Base-by-base conservation (phyloP, 2,329 filamentous ascomycete genomes). In the Aspergillus neoniger region DNA sequence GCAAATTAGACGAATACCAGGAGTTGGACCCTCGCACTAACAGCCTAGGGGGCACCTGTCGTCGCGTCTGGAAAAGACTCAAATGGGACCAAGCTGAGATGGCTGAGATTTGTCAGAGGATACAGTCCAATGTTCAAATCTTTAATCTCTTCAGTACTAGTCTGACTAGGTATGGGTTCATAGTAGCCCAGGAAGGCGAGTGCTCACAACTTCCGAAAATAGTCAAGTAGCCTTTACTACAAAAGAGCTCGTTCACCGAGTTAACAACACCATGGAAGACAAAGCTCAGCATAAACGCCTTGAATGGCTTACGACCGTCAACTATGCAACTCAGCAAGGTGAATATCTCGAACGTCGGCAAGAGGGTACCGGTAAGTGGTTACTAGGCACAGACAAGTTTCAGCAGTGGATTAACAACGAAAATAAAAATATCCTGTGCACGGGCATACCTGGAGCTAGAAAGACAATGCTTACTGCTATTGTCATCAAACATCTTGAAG, bases 31-130 rank as follows among this genome's bases (percentile, higher is more conserved):
- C 4, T 39, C 14, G 21, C 5, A 28, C 2, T 19, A 48, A 47
- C 7, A 23, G 12, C 32, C 14, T 2, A 19, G 25, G 30, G 3
- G 32, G 30, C 15, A 12, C 15, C 2, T 21, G 10, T 38, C 4
- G 63, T 63, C 36, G 66, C 43, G 66, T 63, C 3, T 74, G 68
- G 69, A 69, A 70, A 52, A 58, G 67, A 39, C 49, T 74, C 9
- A 68, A 48, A 9, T 64, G 57, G 57, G 59, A 66, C 25, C 52
- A 57, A 47, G 57, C 54, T 14, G 55, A 64, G 7, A 54, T 64
- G n/a, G 41, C 21, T 23, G 43, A 58, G 17, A 47, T 63, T 14
- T 47, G 59, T 32, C 38, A 68, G 64, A 67, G 70, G 62, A 66
- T 59, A 17, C 21, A 28, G 3, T 10, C 28, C 2, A 51, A 25